Conservation (phyloP, 2,329 filamentous ascomycete species). For the Nemania serpens region DNA sequence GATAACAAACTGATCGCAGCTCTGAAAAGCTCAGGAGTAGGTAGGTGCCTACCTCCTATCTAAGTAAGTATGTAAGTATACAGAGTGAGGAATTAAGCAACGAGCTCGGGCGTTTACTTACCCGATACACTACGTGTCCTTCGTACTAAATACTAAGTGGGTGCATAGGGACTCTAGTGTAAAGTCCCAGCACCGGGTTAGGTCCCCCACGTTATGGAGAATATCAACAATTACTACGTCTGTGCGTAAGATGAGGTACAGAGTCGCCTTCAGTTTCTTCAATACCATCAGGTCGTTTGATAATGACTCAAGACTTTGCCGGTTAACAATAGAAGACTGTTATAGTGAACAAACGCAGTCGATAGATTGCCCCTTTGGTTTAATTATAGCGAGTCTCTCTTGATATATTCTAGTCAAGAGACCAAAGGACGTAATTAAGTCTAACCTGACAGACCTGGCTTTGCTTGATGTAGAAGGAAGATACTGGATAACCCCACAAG, state of each 20-base stretch:
- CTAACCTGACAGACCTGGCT: not conserved
- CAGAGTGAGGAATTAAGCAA: not conserved
- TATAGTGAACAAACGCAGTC: too few relatives aligned
- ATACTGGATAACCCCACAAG: constrained; percentile 15
- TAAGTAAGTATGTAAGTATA: not conserved
- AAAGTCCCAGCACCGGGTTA: not conserved
- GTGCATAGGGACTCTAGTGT: constrained; percentile 5
- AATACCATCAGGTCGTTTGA: not conserved
- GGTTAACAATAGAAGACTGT: too few relatives aligned
- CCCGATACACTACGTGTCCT: too few relatives aligned
- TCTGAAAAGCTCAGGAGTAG: too few relatives aligned
- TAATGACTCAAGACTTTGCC: not conserved
- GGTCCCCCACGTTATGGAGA: not conserved
- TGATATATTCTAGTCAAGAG: not conserved
- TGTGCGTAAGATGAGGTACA: not conserved
- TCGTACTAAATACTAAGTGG: too few relatives aligned
- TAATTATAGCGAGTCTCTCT: not conserved
- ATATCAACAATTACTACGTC: not conserved
- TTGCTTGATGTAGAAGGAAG: not conserved
- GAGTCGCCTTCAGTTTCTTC: not conserved
- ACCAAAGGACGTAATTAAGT: not conserved
- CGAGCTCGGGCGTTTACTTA: not conserved
- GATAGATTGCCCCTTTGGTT: too few relatives aligned
- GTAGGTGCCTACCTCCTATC: too few relatives aligned
- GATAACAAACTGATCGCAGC: too few relatives aligned